Evolutionary conservation across 495 filamentous ascomycete genomes (phyloP).

Genomic region (Parmelia sp.): DNA sequence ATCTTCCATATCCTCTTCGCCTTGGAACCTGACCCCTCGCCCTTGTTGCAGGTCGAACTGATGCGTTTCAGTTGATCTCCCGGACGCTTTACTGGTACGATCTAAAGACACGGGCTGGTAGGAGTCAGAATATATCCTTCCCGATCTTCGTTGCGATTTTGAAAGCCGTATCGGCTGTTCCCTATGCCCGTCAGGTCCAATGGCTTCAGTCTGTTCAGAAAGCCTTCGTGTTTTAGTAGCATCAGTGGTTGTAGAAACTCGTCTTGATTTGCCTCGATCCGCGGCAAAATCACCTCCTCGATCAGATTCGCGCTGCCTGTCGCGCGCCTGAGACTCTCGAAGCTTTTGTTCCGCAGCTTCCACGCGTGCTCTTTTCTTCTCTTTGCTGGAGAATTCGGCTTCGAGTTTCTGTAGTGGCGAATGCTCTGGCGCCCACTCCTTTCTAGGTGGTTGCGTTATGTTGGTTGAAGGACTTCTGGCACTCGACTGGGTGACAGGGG

Average conservation of each 20-base stretch:
- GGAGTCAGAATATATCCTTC: background rate
- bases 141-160: background rate
- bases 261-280: conserved; percentile 9
- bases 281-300: background rate
- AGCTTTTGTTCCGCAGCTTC: conserved; percentile 64
- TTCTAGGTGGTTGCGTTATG: conserved; percentile 26
- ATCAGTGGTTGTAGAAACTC: conserved; percentile 7
- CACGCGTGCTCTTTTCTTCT: conserved; percentile 77
- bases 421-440: conserved; percentile 63
- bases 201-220: background rate
- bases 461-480: conserved; percentile 36
- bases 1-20: conserved; percentile 12
- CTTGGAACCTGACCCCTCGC: conserved; percentile 22
- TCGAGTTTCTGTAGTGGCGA: conserved; percentile 92
- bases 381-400: conserved; percentile 83
- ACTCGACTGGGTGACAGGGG: conserved; percentile 30
- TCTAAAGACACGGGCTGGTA: background rate
- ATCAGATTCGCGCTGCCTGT: conserved; percentile 3
- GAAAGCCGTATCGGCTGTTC: background rate
- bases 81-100: background rate
- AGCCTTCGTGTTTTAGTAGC: background rate
- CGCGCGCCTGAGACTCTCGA: conserved; percentile 43
- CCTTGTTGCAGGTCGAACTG: conserved; percentile 5
- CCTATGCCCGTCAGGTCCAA: background rate
- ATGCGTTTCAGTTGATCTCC: background rate